phyloP scores from a whole-genome alignment of 2,329 filamentous ascomycete genomes.

The Scedosporium minutisporum region DNA sequence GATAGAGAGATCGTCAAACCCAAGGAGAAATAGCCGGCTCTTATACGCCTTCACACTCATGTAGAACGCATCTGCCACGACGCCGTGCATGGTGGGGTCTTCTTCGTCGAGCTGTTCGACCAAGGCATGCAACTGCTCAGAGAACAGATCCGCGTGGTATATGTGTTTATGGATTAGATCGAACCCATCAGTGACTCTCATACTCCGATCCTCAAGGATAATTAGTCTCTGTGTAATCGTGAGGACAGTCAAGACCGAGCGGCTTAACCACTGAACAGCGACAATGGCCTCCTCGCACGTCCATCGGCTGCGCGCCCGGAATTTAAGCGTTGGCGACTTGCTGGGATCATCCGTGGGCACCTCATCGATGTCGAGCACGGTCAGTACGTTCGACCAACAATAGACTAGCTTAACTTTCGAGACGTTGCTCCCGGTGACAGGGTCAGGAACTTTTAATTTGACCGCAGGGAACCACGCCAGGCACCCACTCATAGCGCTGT shows the following conservation, averaged over 20 bases:
- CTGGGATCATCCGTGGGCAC: constrained; percentile 58
- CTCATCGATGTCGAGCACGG: constrained; percentile 80
- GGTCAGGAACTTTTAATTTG: constrained; percentile 69
- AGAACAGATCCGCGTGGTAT: constrained; percentile 85
- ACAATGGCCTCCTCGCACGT: constrained; percentile 92
- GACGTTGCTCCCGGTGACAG: constrained; percentile 54
- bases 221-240: constrained; percentile 92
- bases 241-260: constrained; percentile 81
- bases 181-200: constrained; percentile 90
- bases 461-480: constrained; percentile 97
- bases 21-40: constrained; percentile 80
- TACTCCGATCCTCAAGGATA: constrained; percentile 78
- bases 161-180: constrained; percentile 88
- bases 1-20: constrained; percentile 88
- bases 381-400: constrained; percentile 98
- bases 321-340: constrained; percentile 68
- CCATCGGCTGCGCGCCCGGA: constrained; percentile 79
- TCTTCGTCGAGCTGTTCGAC: constrained; percentile 85
- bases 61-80: constrained; percentile 93
- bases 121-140: constrained; percentile 69
- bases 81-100: constrained; percentile 83
- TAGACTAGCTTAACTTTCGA: constrained; percentile 87
- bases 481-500: constrained; percentile 87
- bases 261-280: constrained; percentile 91
- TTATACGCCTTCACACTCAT: constrained; percentile 98